Conservation (phyloP, 2,329 filamentous ascomycete species). For the Fusarium veterinarium region DNA sequence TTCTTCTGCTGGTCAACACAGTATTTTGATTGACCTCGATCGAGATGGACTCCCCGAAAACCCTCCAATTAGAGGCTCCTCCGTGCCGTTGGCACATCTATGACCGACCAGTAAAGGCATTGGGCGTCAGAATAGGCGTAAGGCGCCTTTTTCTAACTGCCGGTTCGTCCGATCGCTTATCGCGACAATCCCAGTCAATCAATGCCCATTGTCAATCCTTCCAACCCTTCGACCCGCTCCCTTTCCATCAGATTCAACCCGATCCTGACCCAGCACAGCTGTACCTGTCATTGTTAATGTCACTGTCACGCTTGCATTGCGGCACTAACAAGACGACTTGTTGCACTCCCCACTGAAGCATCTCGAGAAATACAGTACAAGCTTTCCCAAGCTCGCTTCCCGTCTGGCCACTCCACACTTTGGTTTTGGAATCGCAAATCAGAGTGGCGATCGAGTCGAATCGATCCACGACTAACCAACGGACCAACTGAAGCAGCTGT, state of each 20-base stretch:
- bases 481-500: not conserved
- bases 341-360: not conserved
- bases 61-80: not conserved
- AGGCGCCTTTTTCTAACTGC: constrained; percentile 21
- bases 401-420: constrained; percentile 12
- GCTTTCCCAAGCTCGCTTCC: constrained; percentile 31
- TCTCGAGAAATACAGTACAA: constrained; percentile 3
- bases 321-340: not conserved
- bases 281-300: not conserved
- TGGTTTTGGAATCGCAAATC: constrained; percentile 13
- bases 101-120: not conserved
- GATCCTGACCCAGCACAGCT: not conserved
- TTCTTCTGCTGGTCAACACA: not conserved
- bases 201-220: not conserved
- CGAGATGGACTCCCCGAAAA: not conserved
- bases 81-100: not conserved
- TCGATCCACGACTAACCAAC: not conserved
- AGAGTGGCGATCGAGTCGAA: constrained; percentile 2
- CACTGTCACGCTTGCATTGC: constrained; percentile 1
- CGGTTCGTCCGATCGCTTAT: constrained; percentile 26
- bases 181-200: constrained; percentile 26
- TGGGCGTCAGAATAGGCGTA: not conserved
- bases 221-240: not conserved
- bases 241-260: not conserved
- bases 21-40: not conserved